Conservation (phyloP, 176 grass and related monocot genomes). For the Coix lacrymajobi region DNA sequence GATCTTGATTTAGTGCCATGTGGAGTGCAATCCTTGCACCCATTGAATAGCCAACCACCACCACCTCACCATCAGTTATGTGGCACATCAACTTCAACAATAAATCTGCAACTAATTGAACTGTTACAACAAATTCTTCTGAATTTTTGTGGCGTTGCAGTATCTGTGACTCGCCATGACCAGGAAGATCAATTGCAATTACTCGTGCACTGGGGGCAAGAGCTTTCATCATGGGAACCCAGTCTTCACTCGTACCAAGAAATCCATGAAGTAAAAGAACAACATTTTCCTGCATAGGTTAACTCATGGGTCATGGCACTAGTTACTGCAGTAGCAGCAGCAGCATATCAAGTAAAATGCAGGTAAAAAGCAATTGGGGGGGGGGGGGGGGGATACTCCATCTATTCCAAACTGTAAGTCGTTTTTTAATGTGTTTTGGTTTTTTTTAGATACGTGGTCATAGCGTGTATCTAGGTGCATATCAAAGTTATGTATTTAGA, state of each 20-base stretch:
- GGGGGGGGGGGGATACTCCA: background rate
- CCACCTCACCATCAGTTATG: constrained; percentile 57
- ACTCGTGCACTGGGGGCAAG: constrained; percentile 46
- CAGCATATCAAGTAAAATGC: background rate
- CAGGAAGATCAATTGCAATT: constrained; percentile 87
- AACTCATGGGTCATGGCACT: constrained; percentile 16
- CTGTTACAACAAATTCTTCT: constrained; percentile 35
- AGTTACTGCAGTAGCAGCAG: constrained; percentile 2
- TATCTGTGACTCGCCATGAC: constrained; percentile 65
- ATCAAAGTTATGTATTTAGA: background rate
- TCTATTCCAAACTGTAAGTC: background rate
- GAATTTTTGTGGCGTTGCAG: constrained; percentile 26
- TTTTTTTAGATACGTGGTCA: background rate
- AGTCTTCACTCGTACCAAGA: constrained; percentile 89
- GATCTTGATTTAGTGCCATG: constrained; percentile 69
- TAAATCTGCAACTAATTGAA: constrained; percentile 58
- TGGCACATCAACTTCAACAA: constrained; percentile 61
- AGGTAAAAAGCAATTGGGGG: background rate
- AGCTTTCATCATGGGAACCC: constrained; percentile 75
- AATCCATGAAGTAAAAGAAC: constrained; percentile 96
- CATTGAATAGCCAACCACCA: constrained; percentile 92
- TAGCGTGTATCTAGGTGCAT: background rate
- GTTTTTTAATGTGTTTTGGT: too few relatives aligned
- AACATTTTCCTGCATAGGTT: constrained; percentile 57
- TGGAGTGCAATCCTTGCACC: constrained; percentile 92